A percentile compares a stretch with the other conserved stretches of the same genome.
phyloP scores from a whole-genome alignment of 768 basidiomycete species.

The Auriculariales sp. region DNA sequence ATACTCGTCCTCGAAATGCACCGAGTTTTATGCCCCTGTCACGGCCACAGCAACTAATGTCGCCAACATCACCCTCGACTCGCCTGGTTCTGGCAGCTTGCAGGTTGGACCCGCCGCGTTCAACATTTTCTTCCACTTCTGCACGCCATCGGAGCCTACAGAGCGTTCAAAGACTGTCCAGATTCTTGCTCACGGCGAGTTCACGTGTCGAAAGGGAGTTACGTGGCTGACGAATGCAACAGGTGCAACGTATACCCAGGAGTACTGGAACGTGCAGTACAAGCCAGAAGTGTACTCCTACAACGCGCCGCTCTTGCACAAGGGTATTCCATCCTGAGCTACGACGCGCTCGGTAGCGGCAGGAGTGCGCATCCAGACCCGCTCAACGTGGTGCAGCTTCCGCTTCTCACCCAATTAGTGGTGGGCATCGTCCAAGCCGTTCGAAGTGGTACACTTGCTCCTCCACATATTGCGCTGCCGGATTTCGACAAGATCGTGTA shows the following conservation, averaged over 20 bases:
- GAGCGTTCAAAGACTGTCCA: not conserved
- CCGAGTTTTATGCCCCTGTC: not conserved
- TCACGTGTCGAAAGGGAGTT: too few species aligned
- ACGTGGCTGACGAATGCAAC: too few species aligned
- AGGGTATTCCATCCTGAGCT: not conserved
- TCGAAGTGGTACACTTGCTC: not conserved
- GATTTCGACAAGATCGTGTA: not conserved
- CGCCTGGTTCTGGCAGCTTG: not conserved
- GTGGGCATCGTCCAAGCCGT: not conserved
- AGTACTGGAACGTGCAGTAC: not conserved
- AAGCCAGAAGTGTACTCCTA: not conserved
- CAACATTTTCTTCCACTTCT: not conserved
- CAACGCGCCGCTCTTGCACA: not conserved
- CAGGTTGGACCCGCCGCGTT: not conserved
- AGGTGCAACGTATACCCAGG: not conserved
- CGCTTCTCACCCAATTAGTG: not conserved
- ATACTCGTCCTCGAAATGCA: not conserved
- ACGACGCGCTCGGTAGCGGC: not conserved
- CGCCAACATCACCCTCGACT: not conserved
- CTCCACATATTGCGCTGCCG: not conserved
- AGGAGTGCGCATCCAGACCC: not conserved
- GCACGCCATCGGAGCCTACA: not conserved
- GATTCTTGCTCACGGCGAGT: not conserved
- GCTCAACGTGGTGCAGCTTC: not conserved
- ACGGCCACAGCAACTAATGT: not conserved